Percentiles rank a stretch among this genome's conserved stretches.
phyloP scores from a whole-genome alignment of 2,329 filamentous ascomycete species.

The Botrytis aclada region DNA sequence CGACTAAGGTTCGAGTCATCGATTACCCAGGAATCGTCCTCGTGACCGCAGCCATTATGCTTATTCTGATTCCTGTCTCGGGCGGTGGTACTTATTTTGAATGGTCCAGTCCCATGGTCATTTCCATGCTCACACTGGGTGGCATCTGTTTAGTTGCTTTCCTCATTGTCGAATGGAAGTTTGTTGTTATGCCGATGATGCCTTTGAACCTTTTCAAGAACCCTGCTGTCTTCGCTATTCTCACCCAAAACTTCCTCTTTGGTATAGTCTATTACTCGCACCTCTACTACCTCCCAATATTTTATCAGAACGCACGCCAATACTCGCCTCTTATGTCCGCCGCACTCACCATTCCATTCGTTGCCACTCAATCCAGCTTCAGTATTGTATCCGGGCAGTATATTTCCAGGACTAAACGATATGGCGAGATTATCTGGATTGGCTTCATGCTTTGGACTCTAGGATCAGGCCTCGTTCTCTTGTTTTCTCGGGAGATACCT shows the following conservation, averaged over 20 bases:
- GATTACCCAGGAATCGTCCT: slow-evolving; percentile 57
- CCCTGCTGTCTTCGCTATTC: slow-evolving; percentile 50
- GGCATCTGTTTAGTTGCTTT: slow-evolving; percentile 47
- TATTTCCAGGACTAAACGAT: slow-evolving; percentile 54
- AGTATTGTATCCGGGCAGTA: slow-evolving; percentile 54
- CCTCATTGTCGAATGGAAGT: slow-evolving; percentile 53
- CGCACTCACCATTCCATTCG: slow-evolving; percentile 48
- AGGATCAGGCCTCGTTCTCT: slow-evolving; percentile 51
- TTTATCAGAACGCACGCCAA: slow-evolving; percentile 53
- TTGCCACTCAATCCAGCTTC: slow-evolving; percentile 45
- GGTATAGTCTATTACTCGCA: slow-evolving; percentile 58
- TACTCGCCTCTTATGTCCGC: slow-evolving; percentile 46
- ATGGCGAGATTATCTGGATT: slow-evolving; percentile 55
- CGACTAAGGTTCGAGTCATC: slow-evolving; percentile 51
- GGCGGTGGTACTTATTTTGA: slow-evolving; percentile 56
- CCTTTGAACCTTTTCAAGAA: slow-evolving; percentile 55
- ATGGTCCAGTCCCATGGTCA: slow-evolving; percentile 56
- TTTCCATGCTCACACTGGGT: slow-evolving; percentile 56
- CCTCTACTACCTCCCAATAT: slow-evolving; percentile 59
- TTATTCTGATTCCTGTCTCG: slow-evolving; percentile 62
- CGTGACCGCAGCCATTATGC: slow-evolving; percentile 54
- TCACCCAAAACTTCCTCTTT: slow-evolving; percentile 58
- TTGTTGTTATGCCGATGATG: slow-evolving; percentile 56
- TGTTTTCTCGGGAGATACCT: slow-evolving; percentile 46
- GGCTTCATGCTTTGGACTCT: slow-evolving; percentile 42